Base-by-base conservation (phyloP, 129 eudicot genomes). In the Flaveria trinervia region DNA sequence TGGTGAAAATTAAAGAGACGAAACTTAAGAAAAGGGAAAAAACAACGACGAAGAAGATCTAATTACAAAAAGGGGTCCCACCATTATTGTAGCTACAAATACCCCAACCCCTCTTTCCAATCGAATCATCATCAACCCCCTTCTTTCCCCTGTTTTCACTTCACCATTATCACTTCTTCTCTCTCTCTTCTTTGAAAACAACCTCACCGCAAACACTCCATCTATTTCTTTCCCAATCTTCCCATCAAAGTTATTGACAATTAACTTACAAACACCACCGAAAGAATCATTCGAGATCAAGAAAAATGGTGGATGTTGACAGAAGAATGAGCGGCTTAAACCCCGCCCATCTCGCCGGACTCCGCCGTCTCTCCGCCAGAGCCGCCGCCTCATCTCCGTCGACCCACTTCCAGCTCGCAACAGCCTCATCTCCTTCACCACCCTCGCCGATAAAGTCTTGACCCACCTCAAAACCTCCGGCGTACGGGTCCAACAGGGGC, bases 321-420 rank as follows among this genome's bases (percentile, higher is more conserved):
- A 82, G 99, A 71, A 84, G 97, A 60, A 95, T 91, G 96, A 79
- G 90, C n/a, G 96, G 97, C 0, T 83, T 94, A 2, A 94, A 91
- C 79, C 97, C 96, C 22, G 89, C 96, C 17, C 99, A 91, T 56
- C 65, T 87, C 7, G 99, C 99, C 78, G 99, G 96, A 3, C 94
- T 95, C 79, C 99, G 99, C 22, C 97, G 99, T 14, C 97, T 95
- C 72, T 91, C 97, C 12, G 97, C 97, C 23, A 84, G 99, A 60
- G 98, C 97, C 30, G 91, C 96, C 52, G 84, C 99, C 7, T 77
- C 96, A 2, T 56, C 91, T 20, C 92, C 99, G 0, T 82, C 96
- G n/a, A 85, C 97, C 96, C 96, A 0, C 78, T 82, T 7, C 94
- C 97, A 0, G 77, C 97, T 9, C 92, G 94, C 12, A 92, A 85